Evolutionary conservation across 2,329 filamentous ascomycete species (phyloP), one percentile per base, ranked within the genome.

Genomic region (Neopestalotiopsis rosae): DNA sequence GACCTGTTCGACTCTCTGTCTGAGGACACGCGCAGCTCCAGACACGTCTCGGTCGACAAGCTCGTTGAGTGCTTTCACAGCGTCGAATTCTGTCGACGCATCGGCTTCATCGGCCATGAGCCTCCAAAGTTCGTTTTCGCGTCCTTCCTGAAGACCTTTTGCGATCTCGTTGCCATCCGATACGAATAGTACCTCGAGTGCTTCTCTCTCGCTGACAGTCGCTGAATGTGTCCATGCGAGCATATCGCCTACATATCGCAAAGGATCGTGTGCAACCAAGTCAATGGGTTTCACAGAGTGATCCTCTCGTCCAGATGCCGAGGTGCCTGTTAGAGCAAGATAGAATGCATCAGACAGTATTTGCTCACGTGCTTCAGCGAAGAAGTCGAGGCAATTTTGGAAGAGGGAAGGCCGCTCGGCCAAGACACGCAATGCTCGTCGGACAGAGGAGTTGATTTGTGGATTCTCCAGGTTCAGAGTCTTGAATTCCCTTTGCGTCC

Each of bases 241-340:
- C 95, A 99, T 99, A 77, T 99, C 96, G 66, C 96, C 94, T 2
- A 97, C 90, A 79, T 98, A 98, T 24, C 96, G 90, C 32, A 98
- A 82, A 1, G 94, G 91, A 76, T 99, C 96, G 78, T 98, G 95
- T 0, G 96, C 95, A 12, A 91, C 92, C 74, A 98, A 89, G 77
- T 99, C 95, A 72, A 99, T 99, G 0, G 96, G 95, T 77, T 98
- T 98, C 45, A 92, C 85, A 2, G 87, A 87, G 30, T 83, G 82
- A 71, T 92, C 88, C 59, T 87, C 85, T 32, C 85, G 84, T 0
- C 89, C 87, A 12, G 85, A 87, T 5, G 88, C 82, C 13, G 86
- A 84, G 1, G 84, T 87, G 49, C 95, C 95, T 0, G 94, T 98
- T 65, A 99, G 83, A 0, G 96, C 95, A 56, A 91, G 87, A 73